Evolutionary conservation across 495 filamentous ascomycete genomes (phyloP).

Genomic region (Tuber aestivum): DNA sequence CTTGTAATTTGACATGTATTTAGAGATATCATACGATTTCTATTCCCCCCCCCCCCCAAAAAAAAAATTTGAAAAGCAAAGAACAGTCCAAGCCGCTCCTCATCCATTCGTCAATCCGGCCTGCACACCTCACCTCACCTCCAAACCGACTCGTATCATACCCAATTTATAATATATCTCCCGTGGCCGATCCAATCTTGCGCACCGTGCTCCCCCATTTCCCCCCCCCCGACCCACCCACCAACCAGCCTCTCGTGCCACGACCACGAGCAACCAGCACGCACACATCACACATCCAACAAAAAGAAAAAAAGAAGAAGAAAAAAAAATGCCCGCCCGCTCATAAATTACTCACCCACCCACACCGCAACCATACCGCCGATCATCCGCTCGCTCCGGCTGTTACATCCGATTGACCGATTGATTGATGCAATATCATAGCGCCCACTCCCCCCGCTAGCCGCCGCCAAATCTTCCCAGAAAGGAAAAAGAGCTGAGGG

Average conservation of each 20-base stretch:
- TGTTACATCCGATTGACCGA: background rate
- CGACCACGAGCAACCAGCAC: background rate
- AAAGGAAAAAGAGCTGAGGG: background rate
- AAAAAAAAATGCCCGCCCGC: background rate
- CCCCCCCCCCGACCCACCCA: background rate
- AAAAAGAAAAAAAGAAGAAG: background rate
- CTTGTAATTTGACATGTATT: background rate
- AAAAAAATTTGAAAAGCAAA: background rate
- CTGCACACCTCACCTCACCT: background rate
- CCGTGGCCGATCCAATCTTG: background rate
- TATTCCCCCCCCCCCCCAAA: background rate
- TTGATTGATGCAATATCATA: background rate
- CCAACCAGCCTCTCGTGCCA: background rate
- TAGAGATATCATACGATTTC: background rate
- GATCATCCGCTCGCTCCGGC: background rate
- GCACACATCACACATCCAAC: background rate
- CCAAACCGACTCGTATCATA: background rate
- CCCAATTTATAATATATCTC: too few species aligned
- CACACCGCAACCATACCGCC: background rate
- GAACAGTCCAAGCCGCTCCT: background rate
- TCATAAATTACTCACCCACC: background rate
- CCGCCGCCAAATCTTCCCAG: background rate
- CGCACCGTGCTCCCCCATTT: background rate
- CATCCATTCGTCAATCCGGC: background rate
- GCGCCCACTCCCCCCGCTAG: background rate